phyloP scores from a whole-genome alignment of 2,329 filamentous ascomycete genomes.

The Rasamsonia emersonii region DNA sequence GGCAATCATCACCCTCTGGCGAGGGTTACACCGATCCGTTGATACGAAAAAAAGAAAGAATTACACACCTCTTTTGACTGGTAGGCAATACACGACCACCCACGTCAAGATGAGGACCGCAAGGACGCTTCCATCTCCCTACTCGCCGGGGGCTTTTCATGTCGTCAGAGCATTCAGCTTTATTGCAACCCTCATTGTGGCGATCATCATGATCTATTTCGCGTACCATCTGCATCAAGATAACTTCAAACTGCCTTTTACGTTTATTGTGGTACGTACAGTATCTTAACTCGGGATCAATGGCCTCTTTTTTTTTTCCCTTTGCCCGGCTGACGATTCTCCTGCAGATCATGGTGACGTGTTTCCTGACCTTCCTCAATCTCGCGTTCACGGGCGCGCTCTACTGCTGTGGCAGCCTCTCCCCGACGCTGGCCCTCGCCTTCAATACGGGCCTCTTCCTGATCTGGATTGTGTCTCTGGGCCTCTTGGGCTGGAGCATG shows the following conservation, averaged over 20 bases:
- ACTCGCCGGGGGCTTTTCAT: conserved; percentile 33
- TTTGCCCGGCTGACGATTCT: background rate
- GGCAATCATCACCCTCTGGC: too few species aligned
- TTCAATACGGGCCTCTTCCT: conserved; percentile 42
- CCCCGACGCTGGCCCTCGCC: conserved; percentile 42
- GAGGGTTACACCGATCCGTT: too few species aligned
- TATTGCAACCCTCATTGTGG: conserved; percentile 47
- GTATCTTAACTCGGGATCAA: background rate
- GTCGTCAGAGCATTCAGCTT: conserved; percentile 31
- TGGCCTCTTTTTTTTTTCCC: too few species aligned
- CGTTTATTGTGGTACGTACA: conserved; percentile 48
- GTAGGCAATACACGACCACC: background rate
- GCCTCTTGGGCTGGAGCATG: conserved; percentile 47
- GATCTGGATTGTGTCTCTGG: conserved; percentile 46
- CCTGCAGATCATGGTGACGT: conserved; percentile 42
- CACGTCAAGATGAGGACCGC: conserved; percentile 20
- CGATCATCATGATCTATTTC: conserved; percentile 48
- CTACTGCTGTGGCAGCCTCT: conserved; percentile 45
- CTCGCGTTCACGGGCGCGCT: conserved; percentile 41
- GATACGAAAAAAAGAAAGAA: too few species aligned
- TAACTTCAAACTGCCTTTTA: conserved; percentile 48
- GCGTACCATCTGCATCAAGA: conserved; percentile 45
- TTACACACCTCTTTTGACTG: too few species aligned
- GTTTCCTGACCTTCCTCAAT: conserved; percentile 44
- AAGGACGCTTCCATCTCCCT: conserved; percentile 30